phyloP scores from a whole-genome alignment of 345 rosid species.

The Carallia brachiata region DNA sequence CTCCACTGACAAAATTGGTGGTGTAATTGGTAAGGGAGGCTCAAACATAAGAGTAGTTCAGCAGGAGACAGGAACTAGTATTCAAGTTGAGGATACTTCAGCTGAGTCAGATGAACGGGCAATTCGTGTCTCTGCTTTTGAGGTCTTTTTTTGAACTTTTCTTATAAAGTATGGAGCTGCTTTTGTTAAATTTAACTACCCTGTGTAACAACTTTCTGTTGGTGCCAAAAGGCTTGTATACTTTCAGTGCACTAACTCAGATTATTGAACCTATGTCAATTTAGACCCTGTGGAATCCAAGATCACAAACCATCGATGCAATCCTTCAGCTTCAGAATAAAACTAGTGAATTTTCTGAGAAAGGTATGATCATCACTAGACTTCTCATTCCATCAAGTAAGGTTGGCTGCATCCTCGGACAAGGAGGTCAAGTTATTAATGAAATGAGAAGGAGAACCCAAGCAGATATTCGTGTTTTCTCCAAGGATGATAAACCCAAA shows the following conservation, averaged over 20 bases:
- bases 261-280: conserved; percentile 31
- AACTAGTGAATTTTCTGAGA: conserved; percentile 47
- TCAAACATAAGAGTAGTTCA: conserved; percentile 43
- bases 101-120: conserved; percentile 47
- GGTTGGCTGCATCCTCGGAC: conserved; percentile 61
- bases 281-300: conserved; percentile 41
- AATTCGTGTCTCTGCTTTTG: conserved; percentile 48
- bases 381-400: conserved; percentile 58
- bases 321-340: conserved; percentile 53
- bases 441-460: conserved; percentile 63
- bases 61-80: conserved; percentile 55
- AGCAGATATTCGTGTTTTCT: conserved; percentile 52
- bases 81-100: conserved; percentile 51
- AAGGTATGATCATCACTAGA: conserved; percentile 40
- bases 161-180: too few species aligned
- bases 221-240: neutral
- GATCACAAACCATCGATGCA: conserved; percentile 56
- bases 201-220: neutral
- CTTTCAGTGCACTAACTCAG: conserved; percentile 3
- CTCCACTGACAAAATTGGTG: conserved; percentile 51
- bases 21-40: conserved; percentile 65
- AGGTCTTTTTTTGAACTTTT: conserved; percentile 27
- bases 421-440: conserved; percentile 57
- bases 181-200: neutral
- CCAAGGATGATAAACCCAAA: conserved; percentile 56